Conservation (phyloP, 2,329 filamentous ascomycete species). For the Huntiella moniliformis region DNA sequence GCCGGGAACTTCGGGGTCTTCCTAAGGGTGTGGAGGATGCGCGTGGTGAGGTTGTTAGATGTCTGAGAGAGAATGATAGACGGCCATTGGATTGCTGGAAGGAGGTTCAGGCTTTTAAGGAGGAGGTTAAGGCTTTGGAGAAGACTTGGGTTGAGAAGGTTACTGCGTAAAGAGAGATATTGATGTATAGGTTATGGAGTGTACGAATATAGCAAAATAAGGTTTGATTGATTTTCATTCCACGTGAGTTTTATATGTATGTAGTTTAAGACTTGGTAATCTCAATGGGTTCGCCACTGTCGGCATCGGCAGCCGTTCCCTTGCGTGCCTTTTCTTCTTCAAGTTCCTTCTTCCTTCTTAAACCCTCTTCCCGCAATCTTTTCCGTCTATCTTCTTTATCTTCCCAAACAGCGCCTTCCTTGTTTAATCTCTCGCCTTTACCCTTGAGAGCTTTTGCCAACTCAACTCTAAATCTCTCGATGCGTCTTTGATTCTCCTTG, state of each 20-base stretch:
- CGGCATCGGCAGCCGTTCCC: neutral
- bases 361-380: slow-evolving; percentile 38
- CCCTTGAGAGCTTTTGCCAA: slow-evolving; percentile 18
- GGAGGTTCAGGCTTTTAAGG: slow-evolving; percentile 81
- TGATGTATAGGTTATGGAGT: slow-evolving; percentile 4
- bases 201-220: slow-evolving; percentile 6
- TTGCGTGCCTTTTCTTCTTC: neutral
- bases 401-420: slow-evolving; percentile 31
- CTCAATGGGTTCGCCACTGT: neutral
- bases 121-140: slow-evolving; percentile 73
- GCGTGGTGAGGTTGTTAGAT: slow-evolving; percentile 57
- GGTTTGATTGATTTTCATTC: neutral
- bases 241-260: no score
- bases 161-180: slow-evolving; percentile 14
- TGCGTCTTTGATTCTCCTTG: slow-evolving; percentile 46
- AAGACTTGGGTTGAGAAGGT: slow-evolving; percentile 74
- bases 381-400: slow-evolving; percentile 31
- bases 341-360: slow-evolving; percentile 22
- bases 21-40: slow-evolving; percentile 57
- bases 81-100: slow-evolving; percentile 85
- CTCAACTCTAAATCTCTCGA: slow-evolving; percentile 40
- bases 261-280: no score
- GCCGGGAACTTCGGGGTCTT: slow-evolving; percentile 47
- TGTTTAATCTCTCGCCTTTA: slow-evolving; percentile 8
- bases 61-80: slow-evolving; percentile 66